These are phyloP conservation scores for Cercospora sesami DNA, from an alignment of 2,329 filamentous ascomycete genomes.

Conservation along the genomic window DNA sequence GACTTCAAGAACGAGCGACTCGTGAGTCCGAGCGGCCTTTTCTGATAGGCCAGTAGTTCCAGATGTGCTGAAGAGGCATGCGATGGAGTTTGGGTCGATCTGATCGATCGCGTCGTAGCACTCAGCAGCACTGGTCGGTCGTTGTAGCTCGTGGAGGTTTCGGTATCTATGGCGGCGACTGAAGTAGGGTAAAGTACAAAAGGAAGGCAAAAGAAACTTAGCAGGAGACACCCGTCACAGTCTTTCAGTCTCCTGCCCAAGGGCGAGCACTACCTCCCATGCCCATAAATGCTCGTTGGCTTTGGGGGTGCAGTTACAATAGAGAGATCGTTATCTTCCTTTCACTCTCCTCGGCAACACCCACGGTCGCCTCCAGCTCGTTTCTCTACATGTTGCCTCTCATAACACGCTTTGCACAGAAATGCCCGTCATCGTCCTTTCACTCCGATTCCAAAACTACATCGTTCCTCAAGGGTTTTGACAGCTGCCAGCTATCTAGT, in stretches of 20 bases:
- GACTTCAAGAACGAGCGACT: constrained; percentile 49
- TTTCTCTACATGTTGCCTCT: not conserved
- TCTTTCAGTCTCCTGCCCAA: not conserved
- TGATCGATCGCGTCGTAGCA: constrained; percentile 13
- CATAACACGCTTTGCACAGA: not conserved
- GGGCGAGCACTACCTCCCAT: not conserved
- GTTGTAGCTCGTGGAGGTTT: constrained; percentile 22
- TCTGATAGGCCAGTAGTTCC: constrained; percentile 46
- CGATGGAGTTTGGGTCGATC: constrained; percentile 39
- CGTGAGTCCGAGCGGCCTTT: constrained; percentile 43
- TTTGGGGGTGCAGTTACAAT: not conserved
- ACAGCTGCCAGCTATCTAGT: not conserved
- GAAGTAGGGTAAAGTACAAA: no score
- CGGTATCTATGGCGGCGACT: no score
- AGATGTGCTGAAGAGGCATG: constrained; percentile 45
- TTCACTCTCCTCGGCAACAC: not conserved
- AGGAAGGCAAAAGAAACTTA: no score
- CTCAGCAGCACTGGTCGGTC: not conserved
- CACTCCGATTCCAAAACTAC: not conserved
- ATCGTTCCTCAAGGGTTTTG: not conserved
- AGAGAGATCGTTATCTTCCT: not conserved
- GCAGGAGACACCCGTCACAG: not conserved
- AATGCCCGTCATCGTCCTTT: not conserved
- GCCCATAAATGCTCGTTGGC: not conserved
- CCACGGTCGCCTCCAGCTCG: not conserved